Evolutionary conservation across 2,329 filamentous ascomycete genomes (phyloP), one percentile per base, ranked within the genome.

Genomic region (Ceratocystis diversiconidia): DNA sequence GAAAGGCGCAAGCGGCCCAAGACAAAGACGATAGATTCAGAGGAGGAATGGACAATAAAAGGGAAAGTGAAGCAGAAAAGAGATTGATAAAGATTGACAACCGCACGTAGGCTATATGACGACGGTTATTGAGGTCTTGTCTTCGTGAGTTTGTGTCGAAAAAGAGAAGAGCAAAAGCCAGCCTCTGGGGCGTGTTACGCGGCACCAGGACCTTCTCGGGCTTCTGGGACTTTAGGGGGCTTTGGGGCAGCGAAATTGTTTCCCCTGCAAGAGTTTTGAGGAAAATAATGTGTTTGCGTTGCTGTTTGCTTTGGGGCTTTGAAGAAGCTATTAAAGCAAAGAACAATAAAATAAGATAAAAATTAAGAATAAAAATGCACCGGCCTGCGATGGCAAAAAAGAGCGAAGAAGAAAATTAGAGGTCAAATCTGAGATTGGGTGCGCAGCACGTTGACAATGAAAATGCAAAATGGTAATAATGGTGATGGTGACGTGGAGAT

Each of bases 341-440:
- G 15, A 52, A 32, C 17, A 30, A 44, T 15, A 61, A 28, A 36
- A 41, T 32, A 61, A 22, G 17, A 61, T 57, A 46, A 36, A 36
- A 25, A 36, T 15, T 46, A 25, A 32, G 59, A 28, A 60, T 22
- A 43, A 46, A 48, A 15, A 48, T 48, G 30, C 57, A 44, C 32
- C 65, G 60, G 65, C 62, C 43, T 63, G 57, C 61, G 65, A 63
- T 63, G 61, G 59, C 22, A 59, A 48, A 59, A 30, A 62, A 30
- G 8, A 52, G 15, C 32, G 4, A 32, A 62, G 22, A 15, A 65
- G 36, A 61, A 41, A 41, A 62, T 36, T 46, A n/a, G 22, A 55
- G 52, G 22, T 17, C 36, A 12, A 48, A 43, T 44, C 12, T 25
- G 30, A 61, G n/a, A 32, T 12, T 19, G 30, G 41, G 30, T 28